Conservation (phyloP, 495 filamentous ascomycete genomes). For the Trichoderma orchidacearum region DNA sequence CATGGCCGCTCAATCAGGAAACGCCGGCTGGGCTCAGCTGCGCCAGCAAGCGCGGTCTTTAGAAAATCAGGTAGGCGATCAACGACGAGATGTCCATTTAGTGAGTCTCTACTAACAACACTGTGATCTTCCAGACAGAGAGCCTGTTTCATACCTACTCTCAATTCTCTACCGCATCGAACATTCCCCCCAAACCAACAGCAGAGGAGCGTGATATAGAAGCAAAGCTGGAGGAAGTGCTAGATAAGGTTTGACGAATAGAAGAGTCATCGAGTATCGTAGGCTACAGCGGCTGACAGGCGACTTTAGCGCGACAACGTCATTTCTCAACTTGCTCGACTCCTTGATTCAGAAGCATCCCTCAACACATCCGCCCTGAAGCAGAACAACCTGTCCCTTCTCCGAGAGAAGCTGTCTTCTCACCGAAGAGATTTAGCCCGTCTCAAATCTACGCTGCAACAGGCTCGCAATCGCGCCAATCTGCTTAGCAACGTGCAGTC, state of each 20-base stretch:
- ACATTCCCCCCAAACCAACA: constrained; percentile 68
- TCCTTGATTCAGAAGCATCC: constrained; percentile 88
- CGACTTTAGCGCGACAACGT: constrained; percentile 58
- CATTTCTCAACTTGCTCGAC: constrained; percentile 69
- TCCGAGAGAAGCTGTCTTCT: constrained; percentile 78
- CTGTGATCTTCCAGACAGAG: constrained; percentile 53
- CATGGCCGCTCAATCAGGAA: constrained; percentile 66
- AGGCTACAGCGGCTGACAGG: neutral
- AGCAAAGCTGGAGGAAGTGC: constrained; percentile 67
- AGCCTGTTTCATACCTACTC: constrained; percentile 89
- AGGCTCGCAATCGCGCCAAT: constrained; percentile 74
- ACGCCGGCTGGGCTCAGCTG: constrained; percentile 81
- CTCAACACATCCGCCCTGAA: constrained; percentile 83
- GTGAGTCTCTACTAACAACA: neutral
- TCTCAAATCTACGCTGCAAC: constrained; percentile 50
- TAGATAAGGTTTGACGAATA: constrained; percentile 48
- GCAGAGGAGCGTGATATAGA: constrained; percentile 76
- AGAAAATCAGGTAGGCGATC: constrained; percentile 63
- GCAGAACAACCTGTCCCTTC: constrained; percentile 84
- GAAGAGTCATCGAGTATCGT: neutral
- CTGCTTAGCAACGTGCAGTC: constrained; percentile 83
- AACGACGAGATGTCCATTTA: neutral
- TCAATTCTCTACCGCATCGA: constrained; percentile 72
- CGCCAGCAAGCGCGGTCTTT: constrained; percentile 83
- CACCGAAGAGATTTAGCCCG: constrained; percentile 74